These are phyloP conservation scores for Cylindrodendrum hubeiense DNA, from an alignment of 2,329 filamentous ascomycete species.

Conservation along the genomic window DNA sequence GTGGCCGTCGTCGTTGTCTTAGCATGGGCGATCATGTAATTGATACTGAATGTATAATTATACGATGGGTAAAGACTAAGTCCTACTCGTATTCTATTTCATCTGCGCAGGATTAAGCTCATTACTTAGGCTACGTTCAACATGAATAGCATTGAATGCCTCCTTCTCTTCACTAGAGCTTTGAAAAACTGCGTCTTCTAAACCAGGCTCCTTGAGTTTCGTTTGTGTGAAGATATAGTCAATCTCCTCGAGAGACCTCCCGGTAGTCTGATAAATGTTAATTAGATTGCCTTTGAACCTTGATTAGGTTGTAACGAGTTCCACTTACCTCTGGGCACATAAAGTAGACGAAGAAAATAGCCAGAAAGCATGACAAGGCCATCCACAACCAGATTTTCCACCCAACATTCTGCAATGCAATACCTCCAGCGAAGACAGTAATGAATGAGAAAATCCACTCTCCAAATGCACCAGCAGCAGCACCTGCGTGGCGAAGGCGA, in stretches of 20 bases:
- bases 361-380: slow-evolving; percentile 25
- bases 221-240: neutral
- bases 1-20: no score
- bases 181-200: neutral
- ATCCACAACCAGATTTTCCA: slow-evolving; percentile 34
- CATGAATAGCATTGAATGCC: neutral
- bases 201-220: neutral
- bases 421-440: slow-evolving; percentile 29
- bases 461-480: slow-evolving; percentile 28
- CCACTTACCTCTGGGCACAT: slow-evolving; percentile 11
- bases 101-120: no score
- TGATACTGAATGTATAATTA: no score
- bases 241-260: slow-evolving; percentile 7
- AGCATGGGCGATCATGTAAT: no score
- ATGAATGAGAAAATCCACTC: slow-evolving; percentile 32
- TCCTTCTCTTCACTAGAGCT: neutral
- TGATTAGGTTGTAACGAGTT: neutral
- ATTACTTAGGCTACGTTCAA: no score
- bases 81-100: no score
- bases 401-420: slow-evolving; percentile 28
- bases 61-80: no score
- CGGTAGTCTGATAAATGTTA: slow-evolving; percentile 2
- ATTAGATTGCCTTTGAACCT: neutral
- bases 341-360: slow-evolving; percentile 10
- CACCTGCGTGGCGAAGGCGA: slow-evolving; percentile 27